Evolutionary conservation across 148 eudicot genomes (phyloP).

Genomic region (Chenopodium berlandieri): DNA sequence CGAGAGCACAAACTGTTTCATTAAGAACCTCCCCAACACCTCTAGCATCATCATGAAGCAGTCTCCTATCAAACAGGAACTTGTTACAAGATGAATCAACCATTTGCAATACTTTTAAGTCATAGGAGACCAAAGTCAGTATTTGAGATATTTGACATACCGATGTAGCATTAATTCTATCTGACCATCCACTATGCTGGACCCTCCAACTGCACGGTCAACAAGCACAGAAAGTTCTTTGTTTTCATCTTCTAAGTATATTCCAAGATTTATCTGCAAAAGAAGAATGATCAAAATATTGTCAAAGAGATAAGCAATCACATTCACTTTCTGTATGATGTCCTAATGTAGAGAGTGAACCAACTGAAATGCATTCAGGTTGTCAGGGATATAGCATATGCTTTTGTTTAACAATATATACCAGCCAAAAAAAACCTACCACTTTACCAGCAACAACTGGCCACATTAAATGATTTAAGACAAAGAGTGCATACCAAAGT

Average conservation of each 20-base stretch:
- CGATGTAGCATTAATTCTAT: slow-evolving; percentile 84
- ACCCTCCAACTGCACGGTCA: slow-evolving; percentile 78
- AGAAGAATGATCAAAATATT: background rate
- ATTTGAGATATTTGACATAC: slow-evolving; percentile 28
- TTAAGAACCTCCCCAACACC: slow-evolving; percentile 82
- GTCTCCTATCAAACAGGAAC: slow-evolving; percentile 49
- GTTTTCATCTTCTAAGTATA: slow-evolving; percentile 57
- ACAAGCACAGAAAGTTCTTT: slow-evolving; percentile 70
- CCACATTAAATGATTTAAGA: background rate
- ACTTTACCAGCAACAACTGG: background rate
- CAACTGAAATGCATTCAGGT: no score
- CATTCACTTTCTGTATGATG: background rate
- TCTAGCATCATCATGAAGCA: slow-evolving; percentile 64
- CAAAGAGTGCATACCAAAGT: background rate
- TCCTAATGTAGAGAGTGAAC: background rate
- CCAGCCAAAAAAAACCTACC: background rate
- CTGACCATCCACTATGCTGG: slow-evolving; percentile 72
- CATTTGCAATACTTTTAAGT: background rate
- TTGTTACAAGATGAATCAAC: slow-evolving; percentile 8
- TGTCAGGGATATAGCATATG: no score
- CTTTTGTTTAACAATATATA: background rate
- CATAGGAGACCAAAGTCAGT: slow-evolving; percentile 1
- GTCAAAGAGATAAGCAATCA: background rate
- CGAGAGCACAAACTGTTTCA: slow-evolving; percentile 57
- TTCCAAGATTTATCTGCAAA: slow-evolving; percentile 63